Evolutionary conservation across 75 land plant genomes (phyloP).

Genomic region (Picea sitchensis): DNA sequence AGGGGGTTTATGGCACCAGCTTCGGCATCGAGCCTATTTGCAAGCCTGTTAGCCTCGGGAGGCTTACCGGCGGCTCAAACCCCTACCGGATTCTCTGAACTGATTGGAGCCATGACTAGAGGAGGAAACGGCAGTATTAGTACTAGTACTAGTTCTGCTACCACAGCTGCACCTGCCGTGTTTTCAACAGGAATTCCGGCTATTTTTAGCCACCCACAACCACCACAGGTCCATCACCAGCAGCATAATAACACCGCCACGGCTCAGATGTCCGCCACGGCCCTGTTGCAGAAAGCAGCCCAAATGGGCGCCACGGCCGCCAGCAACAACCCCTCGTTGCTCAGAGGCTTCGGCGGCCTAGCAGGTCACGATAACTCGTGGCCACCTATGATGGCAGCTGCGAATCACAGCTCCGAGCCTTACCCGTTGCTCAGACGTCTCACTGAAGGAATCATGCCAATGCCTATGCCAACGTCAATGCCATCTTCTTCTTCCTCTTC

Average conservation of each 20-base stretch:
- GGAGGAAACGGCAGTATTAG: constrained; percentile 10
- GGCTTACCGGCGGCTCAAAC: constrained; percentile 20
- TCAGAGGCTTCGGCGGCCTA: constrained; percentile 47
- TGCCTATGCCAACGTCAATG: too few species aligned
- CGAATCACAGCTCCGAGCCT: constrained; percentile 17
- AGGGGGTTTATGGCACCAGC: constrained; percentile 16
- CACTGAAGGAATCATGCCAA: too few species aligned
- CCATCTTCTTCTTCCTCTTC: not conserved
- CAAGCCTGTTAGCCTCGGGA: constrained; percentile 47
- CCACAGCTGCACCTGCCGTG: constrained; percentile 14
- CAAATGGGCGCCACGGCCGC: constrained; percentile 73
- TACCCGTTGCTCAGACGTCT: too few species aligned
- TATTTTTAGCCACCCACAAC: constrained; percentile 20
- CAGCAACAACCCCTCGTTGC: constrained; percentile 35
- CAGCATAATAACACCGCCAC: not conserved
- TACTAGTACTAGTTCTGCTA: not conserved
- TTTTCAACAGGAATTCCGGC: not conserved
- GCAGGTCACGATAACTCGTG: not conserved
- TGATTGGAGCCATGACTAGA: constrained; percentile 23
- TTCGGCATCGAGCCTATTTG: constrained; percentile 25
- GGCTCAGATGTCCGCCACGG: constrained; percentile 81
- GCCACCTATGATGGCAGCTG: too few species aligned
- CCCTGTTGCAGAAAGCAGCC: constrained; percentile 76
- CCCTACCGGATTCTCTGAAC: constrained; percentile 24
- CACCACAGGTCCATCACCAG: constrained; percentile 22